These are phyloP conservation scores for Coccomyxa sp. DNA, from an alignment of 139 green algal genomes.

Conservation along the genomic window DNA sequence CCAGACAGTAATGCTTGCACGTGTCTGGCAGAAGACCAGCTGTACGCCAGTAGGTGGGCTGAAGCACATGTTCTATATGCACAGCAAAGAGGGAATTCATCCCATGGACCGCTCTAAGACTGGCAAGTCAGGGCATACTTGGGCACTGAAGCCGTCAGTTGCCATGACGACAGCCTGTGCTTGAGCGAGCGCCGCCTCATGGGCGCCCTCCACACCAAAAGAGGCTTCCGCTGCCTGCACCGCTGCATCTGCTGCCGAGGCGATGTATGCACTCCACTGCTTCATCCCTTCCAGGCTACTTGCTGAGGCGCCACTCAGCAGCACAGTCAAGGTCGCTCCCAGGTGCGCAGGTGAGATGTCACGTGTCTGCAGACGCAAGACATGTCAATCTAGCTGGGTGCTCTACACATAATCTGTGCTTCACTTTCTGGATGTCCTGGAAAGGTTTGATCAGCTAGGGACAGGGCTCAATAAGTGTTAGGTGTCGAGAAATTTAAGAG, in stretches of 20 bases:
- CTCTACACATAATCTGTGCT: neutral
- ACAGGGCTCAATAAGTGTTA: neutral
- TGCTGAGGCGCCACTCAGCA: neutral
- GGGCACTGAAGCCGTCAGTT: neutral
- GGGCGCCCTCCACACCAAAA: neutral
- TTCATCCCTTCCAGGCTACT: neutral
- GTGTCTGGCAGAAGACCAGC: neutral
- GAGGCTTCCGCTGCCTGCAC: neutral
- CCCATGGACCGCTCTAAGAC: neutral
- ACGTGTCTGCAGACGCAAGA: neutral
- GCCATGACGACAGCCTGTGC: neutral
- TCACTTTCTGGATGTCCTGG: neutral
- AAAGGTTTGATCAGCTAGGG: neutral
- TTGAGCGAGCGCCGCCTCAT: neutral
- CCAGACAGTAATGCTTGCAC: neutral
- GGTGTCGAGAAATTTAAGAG: neutral
- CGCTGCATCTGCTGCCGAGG: neutral
- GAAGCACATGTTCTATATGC: neutral
- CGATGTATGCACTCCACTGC: neutral
- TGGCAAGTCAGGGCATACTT: neutral
- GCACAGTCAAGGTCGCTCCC: neutral
- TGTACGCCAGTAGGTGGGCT: neutral
- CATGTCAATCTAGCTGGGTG: neutral
- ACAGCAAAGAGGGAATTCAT: neutral
- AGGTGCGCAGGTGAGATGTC: neutral